phyloP scores from a whole-genome alignment of 768 basidiomycete species.

The Roridomyces roridus region DNA sequence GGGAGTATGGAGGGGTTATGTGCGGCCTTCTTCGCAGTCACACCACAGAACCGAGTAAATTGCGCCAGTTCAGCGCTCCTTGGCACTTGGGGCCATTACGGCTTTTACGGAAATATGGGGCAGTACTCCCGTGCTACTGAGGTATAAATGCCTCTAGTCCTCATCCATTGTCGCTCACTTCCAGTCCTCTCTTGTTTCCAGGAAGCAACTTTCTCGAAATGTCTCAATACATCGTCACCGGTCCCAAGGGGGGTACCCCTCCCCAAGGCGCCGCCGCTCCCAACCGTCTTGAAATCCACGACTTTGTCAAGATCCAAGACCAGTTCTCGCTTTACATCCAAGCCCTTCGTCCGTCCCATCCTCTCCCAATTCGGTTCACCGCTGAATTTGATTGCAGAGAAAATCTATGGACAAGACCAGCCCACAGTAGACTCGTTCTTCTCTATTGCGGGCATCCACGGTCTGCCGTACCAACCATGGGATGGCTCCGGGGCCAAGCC shows the following conservation, averaged over 20 bases:
- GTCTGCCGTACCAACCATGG: conserved; percentile 53
- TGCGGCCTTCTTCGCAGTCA: too few relatives aligned
- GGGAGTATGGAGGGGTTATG: too few relatives aligned
- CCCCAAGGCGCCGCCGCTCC: conserved; percentile 27
- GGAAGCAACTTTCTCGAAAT: not conserved
- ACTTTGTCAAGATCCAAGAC: conserved; percentile 46
- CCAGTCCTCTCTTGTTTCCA: not conserved
- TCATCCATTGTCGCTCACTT: not conserved
- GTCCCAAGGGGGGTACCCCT: conserved; percentile 21
- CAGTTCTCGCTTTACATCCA: conserved; percentile 59
- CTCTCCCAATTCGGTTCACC: too few relatives aligned
- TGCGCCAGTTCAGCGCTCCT: too few relatives aligned
- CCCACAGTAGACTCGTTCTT: conserved; percentile 44
- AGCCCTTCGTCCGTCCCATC: conserved; percentile 48
- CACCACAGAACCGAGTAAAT: too few relatives aligned
- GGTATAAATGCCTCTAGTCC: not conserved
- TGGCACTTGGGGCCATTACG: too few relatives aligned
- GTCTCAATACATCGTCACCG: conserved; percentile 26
- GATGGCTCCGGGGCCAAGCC: conserved; percentile 42
- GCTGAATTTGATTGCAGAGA: too few relatives aligned
- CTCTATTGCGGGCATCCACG: conserved; percentile 58
- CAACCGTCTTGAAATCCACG: conserved; percentile 50
- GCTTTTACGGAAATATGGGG: too few relatives aligned
- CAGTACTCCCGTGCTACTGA: not conserved
- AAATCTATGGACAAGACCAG: conserved; percentile 38